A percentile compares a stretch with the other conserved stretches of the same genome.
phyloP scores from a whole-genome alignment of 495 filamentous ascomycete genomes.

The Annulohypoxylon stygium region DNA sequence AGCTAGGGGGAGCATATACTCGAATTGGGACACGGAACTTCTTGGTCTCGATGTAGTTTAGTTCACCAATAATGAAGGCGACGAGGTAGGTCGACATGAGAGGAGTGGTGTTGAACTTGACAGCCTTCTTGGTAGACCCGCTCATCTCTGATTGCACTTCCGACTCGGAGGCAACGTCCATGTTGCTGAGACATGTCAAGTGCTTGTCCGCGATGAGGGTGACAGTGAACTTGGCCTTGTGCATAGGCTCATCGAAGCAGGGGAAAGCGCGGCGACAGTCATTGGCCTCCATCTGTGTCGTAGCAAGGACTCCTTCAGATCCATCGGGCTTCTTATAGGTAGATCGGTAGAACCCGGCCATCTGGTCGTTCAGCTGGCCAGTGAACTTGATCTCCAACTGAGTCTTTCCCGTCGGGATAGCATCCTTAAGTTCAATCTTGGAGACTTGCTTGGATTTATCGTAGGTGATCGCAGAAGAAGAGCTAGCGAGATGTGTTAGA shows the following conservation, averaged over 20 bases:
- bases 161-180: conserved; percentile 77
- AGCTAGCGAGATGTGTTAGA: conserved; percentile 53
- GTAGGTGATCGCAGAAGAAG: conserved; percentile 68
- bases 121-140: conserved; percentile 72
- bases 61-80: conserved; percentile 81
- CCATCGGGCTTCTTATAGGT: conserved; percentile 77
- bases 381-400: conserved; percentile 75
- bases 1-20: conserved; percentile 74
- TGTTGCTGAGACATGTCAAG: conserved; percentile 82
- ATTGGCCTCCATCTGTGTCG: conserved; percentile 86
- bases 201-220: conserved; percentile 80
- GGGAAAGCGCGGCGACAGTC: conserved; percentile 81
- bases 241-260: conserved; percentile 82
- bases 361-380: conserved; percentile 79
- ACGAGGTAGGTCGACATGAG: conserved; percentile 84
- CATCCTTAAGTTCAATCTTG: conserved; percentile 72
- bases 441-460: conserved; percentile 74
- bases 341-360: conserved; percentile 86
- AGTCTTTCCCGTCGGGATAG: conserved; percentile 71
- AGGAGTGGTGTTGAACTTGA: conserved; percentile 80
- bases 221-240: conserved; percentile 80
- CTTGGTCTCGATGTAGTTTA: conserved; percentile 80
- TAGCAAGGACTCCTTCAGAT: conserved; percentile 73
- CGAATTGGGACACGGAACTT: conserved; percentile 80
- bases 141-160: conserved; percentile 68